Evolutionary conservation across 306 rosid genomes (phyloP).

Genomic region (apple (Malus domestica)): ASM211411v1 NC_041793.1:20378001-20378500

Average conservation of each 20-base stretch:
- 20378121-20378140: conserved; percentile 96
- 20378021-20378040: not conserved
- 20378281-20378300: not conserved
- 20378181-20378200: not conserved
- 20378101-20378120: conserved; percentile 87
- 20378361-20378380: conserved; percentile 92
- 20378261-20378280: not conserved
- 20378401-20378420: conserved; percentile 68
- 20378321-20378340: not conserved
- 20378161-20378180: not conserved
- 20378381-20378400: conserved; percentile 95
- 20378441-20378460: not conserved
- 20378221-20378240: not conserved
- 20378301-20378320: not conserved
- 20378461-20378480: not conserved
- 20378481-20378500: not conserved
- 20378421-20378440: not conserved
- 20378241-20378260: not conserved
- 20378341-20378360: conserved; percentile 26
- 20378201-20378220: not conserved
- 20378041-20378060: not conserved
- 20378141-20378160: conserved; percentile 86
- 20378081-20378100: conserved; percentile 44
- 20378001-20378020: not conserved
- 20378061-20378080: conserved; percentile 31